A percentile compares a stretch with the other conserved stretches of the same genome.
Conservation (phyloP, 805 yeast genomes). For the Wickerhamiella cacticola region DNA sequence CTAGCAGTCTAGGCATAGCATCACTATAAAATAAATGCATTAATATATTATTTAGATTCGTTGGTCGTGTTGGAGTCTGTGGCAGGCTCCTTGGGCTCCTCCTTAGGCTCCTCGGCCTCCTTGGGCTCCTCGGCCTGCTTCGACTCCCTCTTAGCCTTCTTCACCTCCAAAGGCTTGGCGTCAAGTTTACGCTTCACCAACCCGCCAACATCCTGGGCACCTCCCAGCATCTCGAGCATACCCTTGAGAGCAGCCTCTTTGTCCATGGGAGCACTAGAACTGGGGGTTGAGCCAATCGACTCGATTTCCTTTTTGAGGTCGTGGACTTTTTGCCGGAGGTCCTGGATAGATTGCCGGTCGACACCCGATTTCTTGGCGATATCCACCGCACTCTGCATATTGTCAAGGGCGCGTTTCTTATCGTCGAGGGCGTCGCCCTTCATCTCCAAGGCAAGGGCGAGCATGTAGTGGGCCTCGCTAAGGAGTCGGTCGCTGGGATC, state of each 20-base stretch:
- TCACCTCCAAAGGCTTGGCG: neutral
- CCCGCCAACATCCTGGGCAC: conserved; percentile 1
- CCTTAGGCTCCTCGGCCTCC: neutral
- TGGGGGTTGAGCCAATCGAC: neutral
- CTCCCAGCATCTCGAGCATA: neutral
- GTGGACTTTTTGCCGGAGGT: conserved; percentile 23
- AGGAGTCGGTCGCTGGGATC: conserved; percentile 43
- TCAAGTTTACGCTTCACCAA: conserved; percentile 3
- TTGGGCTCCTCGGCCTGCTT: neutral
- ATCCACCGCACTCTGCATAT: conserved; percentile 35
- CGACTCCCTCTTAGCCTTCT: neutral
- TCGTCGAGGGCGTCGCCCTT: conserved; percentile 45
- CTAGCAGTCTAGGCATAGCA: too few relatives aligned
- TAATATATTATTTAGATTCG: too few relatives aligned
- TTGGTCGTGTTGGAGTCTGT: too few relatives aligned
- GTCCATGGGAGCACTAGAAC: neutral
- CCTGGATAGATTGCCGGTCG: conserved; percentile 27
- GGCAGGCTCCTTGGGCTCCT: too few relatives aligned
- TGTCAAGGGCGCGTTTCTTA: conserved; percentile 40
- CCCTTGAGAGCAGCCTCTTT: neutral
- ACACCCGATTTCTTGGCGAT: conserved; percentile 32
- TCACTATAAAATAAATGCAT: too few relatives aligned
- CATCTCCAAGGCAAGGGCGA: conserved; percentile 69
- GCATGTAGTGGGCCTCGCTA: conserved; percentile 70
- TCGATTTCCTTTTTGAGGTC: conserved; percentile 18